Base-by-base conservation (phyloP, 2,329 filamentous ascomycete genomes). In the Diaporthe humulicola region DNA sequence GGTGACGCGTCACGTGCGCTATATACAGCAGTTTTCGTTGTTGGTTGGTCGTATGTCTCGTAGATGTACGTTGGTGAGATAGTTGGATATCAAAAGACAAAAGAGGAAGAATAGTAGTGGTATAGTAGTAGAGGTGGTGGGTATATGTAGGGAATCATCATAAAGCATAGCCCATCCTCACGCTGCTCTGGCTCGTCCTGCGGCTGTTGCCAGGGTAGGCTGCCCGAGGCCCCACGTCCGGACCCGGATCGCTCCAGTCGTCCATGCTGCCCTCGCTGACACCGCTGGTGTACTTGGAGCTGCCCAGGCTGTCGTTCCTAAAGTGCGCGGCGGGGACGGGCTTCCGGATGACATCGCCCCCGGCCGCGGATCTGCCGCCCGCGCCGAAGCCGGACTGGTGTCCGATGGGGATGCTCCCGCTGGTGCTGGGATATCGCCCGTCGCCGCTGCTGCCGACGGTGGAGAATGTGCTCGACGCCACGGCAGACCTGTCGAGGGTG, bases 231-330 rank as follows among this genome's bases (percentile, higher is more conserved):
- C 88, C 88, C 1, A 90, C 83, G 76, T 90, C 89, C 3, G 88
- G 88, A 0, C 88, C 89, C 0, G 89, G 88, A 72, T 90, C 89
- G 71, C 87, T 88, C 88, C 85, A 90, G 38, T 85, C 86, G 25
- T 70, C 73, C 50, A 73, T 52, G 42, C 69, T 72, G 66, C 81
- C 82, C 77, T 86, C 77, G 79, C 84, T 88, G 12, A 87, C 80
- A 56, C 88, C 88, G 77, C 88, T 90, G 36, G 86, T 87, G 79
- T 90, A 90, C 73, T 85, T 87, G 60, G 85, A 84, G 56, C 81
- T 81, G 30, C 52, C 50, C 71, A 84, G 83, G 79, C 86, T 88
- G 42, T 84, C 82, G 5, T 73, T 75, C 22, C 86, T 81, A 22
- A 81, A 77, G 73, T 85, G 85, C 12, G 73, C 73, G 6, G 83